A percentile compares a stretch with the other conserved stretches of the same genome.
phyloP scores from a whole-genome alignment of 345 rosid species.

The Eucalyptus brandiana region DNA sequence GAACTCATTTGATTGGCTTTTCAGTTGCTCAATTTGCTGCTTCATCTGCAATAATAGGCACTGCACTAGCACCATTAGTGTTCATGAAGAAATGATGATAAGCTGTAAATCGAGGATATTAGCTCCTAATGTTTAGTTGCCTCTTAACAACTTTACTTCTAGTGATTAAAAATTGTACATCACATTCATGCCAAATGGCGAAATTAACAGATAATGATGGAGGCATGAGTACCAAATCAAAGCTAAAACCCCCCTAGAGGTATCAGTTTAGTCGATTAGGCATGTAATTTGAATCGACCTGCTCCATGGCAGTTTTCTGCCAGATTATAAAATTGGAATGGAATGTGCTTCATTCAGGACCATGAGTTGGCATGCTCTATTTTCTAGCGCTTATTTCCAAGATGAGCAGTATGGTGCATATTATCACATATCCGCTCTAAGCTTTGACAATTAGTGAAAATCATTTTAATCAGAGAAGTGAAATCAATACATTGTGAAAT shows the following conservation, averaged over 20 bases:
- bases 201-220: background rate
- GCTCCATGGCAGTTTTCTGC: background rate
- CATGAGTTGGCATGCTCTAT: background rate
- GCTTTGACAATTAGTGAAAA: background rate
- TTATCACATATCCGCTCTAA: background rate
- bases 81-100: background rate
- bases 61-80: background rate
- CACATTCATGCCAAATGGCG: background rate
- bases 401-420: background rate
- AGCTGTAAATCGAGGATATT: background rate
- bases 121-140: background rate
- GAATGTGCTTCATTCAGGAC: background rate
- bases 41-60: conserved; percentile 26
- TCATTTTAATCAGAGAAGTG: background rate
- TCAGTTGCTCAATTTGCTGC: conserved; percentile 28
- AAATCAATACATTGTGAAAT: background rate
- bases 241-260: background rate
- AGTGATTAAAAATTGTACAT: background rate
- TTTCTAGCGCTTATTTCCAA: background rate
- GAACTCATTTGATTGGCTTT: conserved; percentile 24
- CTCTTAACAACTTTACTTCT: background rate
- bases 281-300: background rate
- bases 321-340: background rate
- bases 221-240: background rate
- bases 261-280: background rate